Evolutionary conservation across 208 protist genomes (phyloP).

Genomic region (Endotrypanum monterogeii): DNA sequence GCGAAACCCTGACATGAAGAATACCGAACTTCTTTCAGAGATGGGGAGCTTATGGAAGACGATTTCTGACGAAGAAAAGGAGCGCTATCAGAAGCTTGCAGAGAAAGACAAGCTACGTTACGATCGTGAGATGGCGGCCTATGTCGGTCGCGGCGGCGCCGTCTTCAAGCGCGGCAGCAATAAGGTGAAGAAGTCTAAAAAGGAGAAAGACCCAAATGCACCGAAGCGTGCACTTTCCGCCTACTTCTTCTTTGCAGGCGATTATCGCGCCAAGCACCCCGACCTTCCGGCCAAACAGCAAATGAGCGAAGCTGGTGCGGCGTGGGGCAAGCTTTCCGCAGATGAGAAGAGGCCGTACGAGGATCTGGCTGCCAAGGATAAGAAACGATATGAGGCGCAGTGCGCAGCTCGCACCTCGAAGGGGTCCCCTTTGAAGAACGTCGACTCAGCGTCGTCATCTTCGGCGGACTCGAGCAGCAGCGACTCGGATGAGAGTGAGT

Average conservation of each 20-base stretch:
- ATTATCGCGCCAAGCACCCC: constrained; percentile 71
- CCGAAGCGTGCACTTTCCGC: constrained; percentile 81
- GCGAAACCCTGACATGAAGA: constrained; percentile 68
- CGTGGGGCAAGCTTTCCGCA: constrained; percentile 67
- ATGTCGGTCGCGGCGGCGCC: constrained; percentile 58
- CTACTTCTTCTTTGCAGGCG: constrained; percentile 81
- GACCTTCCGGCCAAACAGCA: constrained; percentile 61
- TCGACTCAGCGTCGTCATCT: constrained; percentile 24
- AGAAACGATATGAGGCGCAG: constrained; percentile 82
- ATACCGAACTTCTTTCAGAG: constrained; percentile 68
- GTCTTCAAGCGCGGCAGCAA: constrained; percentile 58
- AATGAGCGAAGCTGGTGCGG: constrained; percentile 60
- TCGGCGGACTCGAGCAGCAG: constrained; percentile 29
- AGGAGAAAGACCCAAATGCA: constrained; percentile 82
- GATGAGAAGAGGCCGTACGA: constrained; percentile 84
- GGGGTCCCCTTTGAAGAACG: constrained; percentile 15
- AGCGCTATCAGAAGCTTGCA: constrained; percentile 67
- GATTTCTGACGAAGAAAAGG: constrained; percentile 67
- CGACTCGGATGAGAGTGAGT: constrained; percentile 31
- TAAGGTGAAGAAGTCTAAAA: constrained; percentile 54
- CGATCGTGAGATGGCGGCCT: constrained; percentile 75
- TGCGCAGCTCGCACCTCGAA: constrained; percentile 32
- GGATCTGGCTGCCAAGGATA: constrained; percentile 76
- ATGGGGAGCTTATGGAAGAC: constrained; percentile 70
- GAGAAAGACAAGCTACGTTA: constrained; percentile 84